A percentile compares a stretch with the other conserved stretches of the same genome.
phyloP scores from a whole-genome alignment of 2,329 filamentous ascomycete species.

The Aphanoascus verrucosus region DNA sequence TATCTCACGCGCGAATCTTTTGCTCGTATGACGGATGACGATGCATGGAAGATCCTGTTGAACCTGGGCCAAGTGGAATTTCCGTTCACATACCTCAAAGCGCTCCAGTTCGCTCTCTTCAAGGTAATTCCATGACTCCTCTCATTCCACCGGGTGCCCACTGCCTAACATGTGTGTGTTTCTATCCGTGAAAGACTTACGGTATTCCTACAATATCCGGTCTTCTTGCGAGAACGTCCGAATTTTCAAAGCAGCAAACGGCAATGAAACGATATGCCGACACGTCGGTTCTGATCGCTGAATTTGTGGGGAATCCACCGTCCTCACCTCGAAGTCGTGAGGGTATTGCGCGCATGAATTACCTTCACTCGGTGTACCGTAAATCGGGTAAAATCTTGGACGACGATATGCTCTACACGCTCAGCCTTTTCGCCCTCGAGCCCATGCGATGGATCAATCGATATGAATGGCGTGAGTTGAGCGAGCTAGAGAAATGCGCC shows the following conservation, averaged over 20 bases:
- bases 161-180: neutral
- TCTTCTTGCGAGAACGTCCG: constrained; percentile 36
- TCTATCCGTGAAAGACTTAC: constrained; percentile 36
- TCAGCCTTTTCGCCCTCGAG: constrained; percentile 55
- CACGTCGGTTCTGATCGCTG: constrained; percentile 36
- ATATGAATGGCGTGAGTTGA: constrained; percentile 61
- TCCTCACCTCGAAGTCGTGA: constrained; percentile 36
- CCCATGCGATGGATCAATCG: constrained; percentile 52
- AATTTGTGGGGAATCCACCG: constrained; percentile 38
- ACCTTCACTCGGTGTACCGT: constrained; percentile 49
- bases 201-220: constrained; percentile 45
- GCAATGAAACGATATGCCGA: constrained; percentile 41
- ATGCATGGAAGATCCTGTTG: constrained; percentile 43
- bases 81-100: constrained; percentile 41
- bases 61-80: constrained; percentile 45
- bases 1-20: constrained; percentile 39
- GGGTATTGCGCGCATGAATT: constrained; percentile 55
- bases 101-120: constrained; percentile 50
- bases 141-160: neutral
- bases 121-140: constrained; percentile 34
- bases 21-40: constrained; percentile 44
- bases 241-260: constrained; percentile 32
- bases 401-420: constrained; percentile 55
- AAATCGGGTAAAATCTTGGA: constrained; percentile 50
- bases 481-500: constrained; percentile 57